phyloP scores from a whole-genome alignment of 1,284 basidiomycete genomes.

The Prillingera fragicola region DNA sequence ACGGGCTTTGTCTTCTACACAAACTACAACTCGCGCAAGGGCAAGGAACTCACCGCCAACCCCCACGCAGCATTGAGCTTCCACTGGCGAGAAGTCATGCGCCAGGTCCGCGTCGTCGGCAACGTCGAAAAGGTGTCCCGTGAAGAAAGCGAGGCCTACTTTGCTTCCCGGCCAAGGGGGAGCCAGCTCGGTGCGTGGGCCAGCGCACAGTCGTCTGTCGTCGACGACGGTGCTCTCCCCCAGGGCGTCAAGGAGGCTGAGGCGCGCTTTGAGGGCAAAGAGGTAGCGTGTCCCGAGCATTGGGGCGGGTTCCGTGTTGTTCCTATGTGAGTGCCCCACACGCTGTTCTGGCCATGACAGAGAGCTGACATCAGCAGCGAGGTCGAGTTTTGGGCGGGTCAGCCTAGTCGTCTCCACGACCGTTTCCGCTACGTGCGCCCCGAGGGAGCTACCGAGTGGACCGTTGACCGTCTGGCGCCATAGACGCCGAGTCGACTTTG shows the following conservation, averaged over 20 bases:
- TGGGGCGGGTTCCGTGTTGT: conserved; percentile 97
- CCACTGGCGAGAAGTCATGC: conserved; percentile 83
- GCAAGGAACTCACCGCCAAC: conserved; percentile 67
- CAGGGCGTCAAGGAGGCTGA: conserved; percentile 59
- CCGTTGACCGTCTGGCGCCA: conserved; percentile 67
- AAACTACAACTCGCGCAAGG: conserved; percentile 92
- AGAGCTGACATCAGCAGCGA: conserved; percentile 49
- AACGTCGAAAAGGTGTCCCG: conserved; percentile 67
- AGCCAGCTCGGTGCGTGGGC: conserved; percentile 89
- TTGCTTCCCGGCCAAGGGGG: conserved; percentile 72
- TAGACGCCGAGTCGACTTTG: too few relatives aligned
- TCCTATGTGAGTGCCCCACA: conserved; percentile 61
- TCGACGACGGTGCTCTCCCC: conserved; percentile 66
- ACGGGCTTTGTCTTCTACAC: conserved; percentile 92
- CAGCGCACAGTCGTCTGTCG: conserved; percentile 73
- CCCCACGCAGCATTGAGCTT: conserved; percentile 76
- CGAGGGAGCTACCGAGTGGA: conserved; percentile 63
- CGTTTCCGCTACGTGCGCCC: conserved; percentile 70
- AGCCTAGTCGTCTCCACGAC: conserved; percentile 83
- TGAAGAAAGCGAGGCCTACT: conserved; percentile 78
- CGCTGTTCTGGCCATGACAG: conserved; percentile 6
- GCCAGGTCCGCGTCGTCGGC: conserved; percentile 80
- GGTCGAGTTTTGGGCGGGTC: conserved; percentile 90
- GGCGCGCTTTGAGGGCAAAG: conserved; percentile 54
- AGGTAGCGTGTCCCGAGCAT: conserved; percentile 74